A percentile compares a stretch with the other conserved stretches of the same genome.
Conservation (phyloP, 192 early-diverging fungal genomes). For the Coemansia sp. region DNA sequence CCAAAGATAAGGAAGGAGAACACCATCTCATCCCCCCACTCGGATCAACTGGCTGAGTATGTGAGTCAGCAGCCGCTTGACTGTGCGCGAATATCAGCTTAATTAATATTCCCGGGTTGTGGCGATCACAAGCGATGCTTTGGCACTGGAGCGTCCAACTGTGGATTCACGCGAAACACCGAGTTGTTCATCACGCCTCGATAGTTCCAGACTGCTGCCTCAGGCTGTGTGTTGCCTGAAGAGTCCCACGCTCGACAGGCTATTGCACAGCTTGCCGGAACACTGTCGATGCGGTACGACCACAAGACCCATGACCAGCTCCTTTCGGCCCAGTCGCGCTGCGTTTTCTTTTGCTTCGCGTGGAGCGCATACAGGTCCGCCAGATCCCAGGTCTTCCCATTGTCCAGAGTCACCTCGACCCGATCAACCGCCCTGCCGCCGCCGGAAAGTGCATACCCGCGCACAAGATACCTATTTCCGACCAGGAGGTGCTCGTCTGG, state of each 20-base stretch:
- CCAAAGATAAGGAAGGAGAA: too few species aligned
- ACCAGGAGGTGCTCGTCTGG: slow-evolving; percentile 55
- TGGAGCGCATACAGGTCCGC: slow-evolving; percentile 58
- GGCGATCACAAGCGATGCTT: slow-evolving; percentile 18
- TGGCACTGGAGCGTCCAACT: neutral
- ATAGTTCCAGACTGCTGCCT: slow-evolving; percentile 76
- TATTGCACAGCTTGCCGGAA: slow-evolving; percentile 57
- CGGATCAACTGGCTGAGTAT: neutral
- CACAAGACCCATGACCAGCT: slow-evolving; percentile 89
- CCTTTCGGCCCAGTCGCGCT: slow-evolving; percentile 42
- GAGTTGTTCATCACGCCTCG: slow-evolving; percentile 81
- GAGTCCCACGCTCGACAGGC: slow-evolving; percentile 82
- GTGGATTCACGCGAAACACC: slow-evolving; percentile 50
- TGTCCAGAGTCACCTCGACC: slow-evolving; percentile 81
- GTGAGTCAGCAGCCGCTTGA: neutral
- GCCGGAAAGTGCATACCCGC: slow-evolving; percentile 82
- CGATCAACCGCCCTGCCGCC: slow-evolving; percentile 74
- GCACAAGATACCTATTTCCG: slow-evolving; percentile 54
- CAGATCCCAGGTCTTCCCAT: slow-evolving; percentile 79
- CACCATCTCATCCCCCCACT: too few species aligned
- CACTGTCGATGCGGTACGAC: slow-evolving; percentile 62
- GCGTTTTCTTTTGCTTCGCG: slow-evolving; percentile 6
- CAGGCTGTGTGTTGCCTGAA: slow-evolving; percentile 86
- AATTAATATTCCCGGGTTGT: neutral
- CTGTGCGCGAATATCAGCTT: neutral